Base-by-base conservation (phyloP, 192 early-diverging fungal genomes). In the Endogone sp. region DNA sequence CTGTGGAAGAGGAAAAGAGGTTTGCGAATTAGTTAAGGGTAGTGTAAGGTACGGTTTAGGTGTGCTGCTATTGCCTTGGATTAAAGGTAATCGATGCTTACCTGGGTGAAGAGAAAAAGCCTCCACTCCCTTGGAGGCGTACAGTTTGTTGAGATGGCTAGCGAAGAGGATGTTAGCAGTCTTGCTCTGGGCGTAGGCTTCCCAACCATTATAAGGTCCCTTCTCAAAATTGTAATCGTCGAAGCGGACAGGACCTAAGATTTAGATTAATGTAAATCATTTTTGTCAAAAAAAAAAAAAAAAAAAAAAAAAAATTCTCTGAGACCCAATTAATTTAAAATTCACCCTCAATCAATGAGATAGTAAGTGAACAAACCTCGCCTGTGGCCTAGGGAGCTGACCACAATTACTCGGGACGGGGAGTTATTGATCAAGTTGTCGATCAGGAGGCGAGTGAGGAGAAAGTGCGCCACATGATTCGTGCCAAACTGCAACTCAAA, bases 401-500 rank as follows among this genome's bases (percentile, higher is more conserved):
- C 67, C 0, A 72, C 55, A 24, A 85, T 66, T 2, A 84, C 56
- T 21, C 82, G 80, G 2, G 13, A 3, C 26, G 74, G 68, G 27
- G 60, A 25, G 2, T 73, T 73, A 8, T 57, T 54, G 37, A 74
- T 66, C 55, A 75, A 72, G 29, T 57, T 16, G 0, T 60, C 67
- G 9, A 84, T 44, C 20, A 84, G 72, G 6, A 67, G 57, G 64
- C 69, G 65, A 22, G 79, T 78, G n/a, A 86, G 74, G 65, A 83
- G 65, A 16, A 81, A 84, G 68, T 86, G 85, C 8, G 81, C 83
- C 0, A 86, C 70, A 49, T 76, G 82, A 69, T 86, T 86, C 21
- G 78, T 82, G 4, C 85, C 85, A 74, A 83, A 87, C 76, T 85
- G 83, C 26, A 74, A 70, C 66, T 87, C 85, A 10, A 85, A 62